These are phyloP conservation scores for Pseudogymnoascus sp. DNA, from an alignment of 2,329 filamentous ascomycete species.

Conservation along the genomic window DNA sequence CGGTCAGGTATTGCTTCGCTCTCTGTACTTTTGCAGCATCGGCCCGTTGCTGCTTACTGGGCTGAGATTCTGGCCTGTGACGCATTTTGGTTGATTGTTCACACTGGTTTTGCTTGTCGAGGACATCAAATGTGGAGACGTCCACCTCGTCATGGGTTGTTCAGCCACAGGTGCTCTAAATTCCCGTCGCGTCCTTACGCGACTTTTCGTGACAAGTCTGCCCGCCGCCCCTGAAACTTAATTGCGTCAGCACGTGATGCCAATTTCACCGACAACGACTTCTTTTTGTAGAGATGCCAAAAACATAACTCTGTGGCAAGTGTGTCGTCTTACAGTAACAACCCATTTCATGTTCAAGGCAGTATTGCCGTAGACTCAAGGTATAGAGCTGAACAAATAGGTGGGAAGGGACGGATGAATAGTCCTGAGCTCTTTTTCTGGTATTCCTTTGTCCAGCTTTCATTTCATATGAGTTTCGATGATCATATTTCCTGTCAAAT, in stretches of 20 bases:
- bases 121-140: background rate
- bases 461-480: background rate
- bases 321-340: background rate
- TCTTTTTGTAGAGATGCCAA: background rate
- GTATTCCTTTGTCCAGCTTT: background rate
- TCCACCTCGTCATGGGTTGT: background rate
- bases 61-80: constrained; percentile 15
- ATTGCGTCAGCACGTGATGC: background rate
- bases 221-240: background rate
- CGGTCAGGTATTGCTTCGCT: constrained; percentile 33
- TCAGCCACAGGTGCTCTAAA: background rate
- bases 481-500: background rate
- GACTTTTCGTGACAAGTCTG: background rate
- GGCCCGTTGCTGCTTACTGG: constrained; percentile 15
- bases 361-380: background rate
- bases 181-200: background rate
- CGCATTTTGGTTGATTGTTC: constrained; percentile 22
- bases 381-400: background rate
- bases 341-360: background rate
- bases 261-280: background rate
- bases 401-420: background rate
- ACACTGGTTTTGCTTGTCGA: background rate
- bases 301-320: background rate
- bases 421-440: too few relatives aligned
- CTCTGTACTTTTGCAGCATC: constrained; percentile 27